A percentile compares a stretch with the other conserved stretches of the same genome.
Evolutionary conservation across 2,329 filamentous ascomycete species (phyloP).

Genomic region (Coniochaeta sp.): DNA sequence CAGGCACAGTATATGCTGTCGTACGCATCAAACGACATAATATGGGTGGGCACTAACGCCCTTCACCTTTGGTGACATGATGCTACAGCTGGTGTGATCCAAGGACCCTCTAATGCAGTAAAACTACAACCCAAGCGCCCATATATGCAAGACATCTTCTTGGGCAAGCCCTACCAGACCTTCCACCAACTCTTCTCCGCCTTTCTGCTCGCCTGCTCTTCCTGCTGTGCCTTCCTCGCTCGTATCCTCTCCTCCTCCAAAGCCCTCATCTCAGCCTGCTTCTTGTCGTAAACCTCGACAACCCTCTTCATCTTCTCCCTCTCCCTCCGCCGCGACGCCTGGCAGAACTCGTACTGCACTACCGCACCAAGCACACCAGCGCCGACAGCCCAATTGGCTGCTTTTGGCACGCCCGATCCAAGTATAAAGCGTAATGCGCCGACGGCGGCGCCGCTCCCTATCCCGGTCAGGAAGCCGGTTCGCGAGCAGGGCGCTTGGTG

Average conservation of each 20-base stretch:
- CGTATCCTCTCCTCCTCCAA: slow-evolving; percentile 41
- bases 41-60: background rate
- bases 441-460: slow-evolving; percentile 68
- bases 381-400: slow-evolving; percentile 81
- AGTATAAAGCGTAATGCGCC: slow-evolving; percentile 69
- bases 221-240: slow-evolving; percentile 22
- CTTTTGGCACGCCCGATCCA: slow-evolving; percentile 56
- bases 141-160: background rate
- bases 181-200: slow-evolving; percentile 38
- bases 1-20: background rate
- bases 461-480: slow-evolving; percentile 75
- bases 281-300: slow-evolving; percentile 71
- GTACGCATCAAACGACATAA: background rate
- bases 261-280: slow-evolving; percentile 51
- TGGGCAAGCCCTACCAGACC: slow-evolving; percentile 47
- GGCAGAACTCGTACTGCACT: slow-evolving; percentile 76
- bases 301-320: slow-evolving; percentile 76
- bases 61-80: background rate
- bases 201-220: slow-evolving; percentile 32
- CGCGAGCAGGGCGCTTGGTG: slow-evolving; percentile 78
- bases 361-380: slow-evolving; percentile 64
- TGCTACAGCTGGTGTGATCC: no score
- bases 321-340: slow-evolving; percentile 65
- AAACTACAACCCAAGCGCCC: background rate
- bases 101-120: background rate